These are phyloP conservation scores for Fraxinus latifolia DNA, from an alignment of 305 asterid genomes.

Conservation along the genomic window DNA sequence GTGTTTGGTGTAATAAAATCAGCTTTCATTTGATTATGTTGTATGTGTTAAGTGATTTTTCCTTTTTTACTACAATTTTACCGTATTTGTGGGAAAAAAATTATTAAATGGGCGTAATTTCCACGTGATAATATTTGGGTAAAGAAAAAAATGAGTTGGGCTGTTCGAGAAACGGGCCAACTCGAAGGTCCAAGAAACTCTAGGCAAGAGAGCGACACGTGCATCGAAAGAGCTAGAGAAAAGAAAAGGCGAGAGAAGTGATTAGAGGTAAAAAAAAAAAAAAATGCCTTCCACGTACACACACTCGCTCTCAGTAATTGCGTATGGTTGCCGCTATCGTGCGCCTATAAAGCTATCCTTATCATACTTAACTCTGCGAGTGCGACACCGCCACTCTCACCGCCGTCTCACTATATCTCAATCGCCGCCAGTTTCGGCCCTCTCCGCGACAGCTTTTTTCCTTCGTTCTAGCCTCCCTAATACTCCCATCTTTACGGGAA, in stretches of 20 bases:
- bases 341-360: constrained; percentile 30
- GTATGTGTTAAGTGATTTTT: not conserved
- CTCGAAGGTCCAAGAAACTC: not conserved
- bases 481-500: constrained; percentile 35
- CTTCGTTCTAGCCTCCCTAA: constrained; percentile 18
- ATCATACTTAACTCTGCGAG: not conserved
- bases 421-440: not conserved
- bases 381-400: constrained; percentile 13
- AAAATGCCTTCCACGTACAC: constrained; percentile 34
- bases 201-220: not conserved
- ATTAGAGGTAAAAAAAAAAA: constrained; percentile 5
- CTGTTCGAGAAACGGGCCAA: not conserved
- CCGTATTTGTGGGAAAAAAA: too few relatives aligned
- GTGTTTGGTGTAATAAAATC: not conserved
- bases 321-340: constrained; percentile 51
- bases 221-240: not conserved
- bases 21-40: not conserved
- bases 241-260: constrained; percentile 28
- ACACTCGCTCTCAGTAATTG: constrained; percentile 26
- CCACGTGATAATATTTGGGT: not conserved
- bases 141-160: not conserved
- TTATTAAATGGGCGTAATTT: not conserved
- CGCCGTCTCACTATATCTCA: constrained; percentile 10
- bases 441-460: constrained; percentile 16
- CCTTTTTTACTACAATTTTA: not conserved